Conservation (phyloP, 2,329 filamentous ascomycete genomes). For the Pseudogymnoascus sp. region DNA sequence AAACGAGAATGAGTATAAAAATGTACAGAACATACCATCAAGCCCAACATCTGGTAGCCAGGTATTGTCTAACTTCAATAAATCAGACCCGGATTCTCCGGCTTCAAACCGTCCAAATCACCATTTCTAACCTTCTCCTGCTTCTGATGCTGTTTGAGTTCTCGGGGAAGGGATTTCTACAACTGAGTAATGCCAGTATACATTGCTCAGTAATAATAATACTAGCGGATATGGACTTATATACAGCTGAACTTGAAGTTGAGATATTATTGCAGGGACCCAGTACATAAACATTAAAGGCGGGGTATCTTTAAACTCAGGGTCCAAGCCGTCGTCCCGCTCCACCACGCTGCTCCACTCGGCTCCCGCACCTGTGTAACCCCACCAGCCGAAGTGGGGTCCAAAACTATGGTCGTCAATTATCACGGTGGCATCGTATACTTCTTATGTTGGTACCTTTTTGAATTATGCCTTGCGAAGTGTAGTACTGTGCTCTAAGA, state of each 20-base stretch:
- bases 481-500: neutral
- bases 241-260: neutral
- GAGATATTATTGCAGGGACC: neutral
- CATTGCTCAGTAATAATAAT: neutral
- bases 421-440: neutral
- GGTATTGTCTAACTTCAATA: neutral
- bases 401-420: neutral
- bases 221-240: neutral
- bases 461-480: neutral
- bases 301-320: neutral
- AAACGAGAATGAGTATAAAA: neutral
- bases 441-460: neutral
- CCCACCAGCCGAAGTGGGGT: neutral
- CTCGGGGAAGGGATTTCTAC: neutral
- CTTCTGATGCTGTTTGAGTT: neutral
- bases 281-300: neutral
- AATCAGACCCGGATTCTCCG: neutral
- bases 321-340: neutral
- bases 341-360: neutral
- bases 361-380: neutral
- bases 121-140: neutral
- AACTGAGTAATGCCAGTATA: neutral
- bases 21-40: neutral
- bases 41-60: neutral
- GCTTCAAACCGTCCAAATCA: neutral